Percentiles rank a stretch among this genome's conserved stretches.
phyloP scores from a whole-genome alignment of 305 asterid genomes.

The Fraxinus platypoda region DNA sequence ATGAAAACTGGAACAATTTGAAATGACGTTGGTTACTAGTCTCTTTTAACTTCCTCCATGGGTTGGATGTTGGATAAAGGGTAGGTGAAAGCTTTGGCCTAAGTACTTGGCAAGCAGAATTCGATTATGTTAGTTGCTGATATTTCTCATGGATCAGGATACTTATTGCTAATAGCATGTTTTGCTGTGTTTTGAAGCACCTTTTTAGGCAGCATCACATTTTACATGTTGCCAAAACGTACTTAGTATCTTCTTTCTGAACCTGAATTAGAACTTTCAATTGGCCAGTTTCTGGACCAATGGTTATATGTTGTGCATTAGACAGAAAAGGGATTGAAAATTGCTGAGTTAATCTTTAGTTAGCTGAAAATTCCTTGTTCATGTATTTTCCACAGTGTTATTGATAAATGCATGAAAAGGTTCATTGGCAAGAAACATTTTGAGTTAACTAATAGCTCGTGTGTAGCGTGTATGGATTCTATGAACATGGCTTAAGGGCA shows the following conservation, averaged over 20 bases:
- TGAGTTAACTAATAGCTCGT: background rate
- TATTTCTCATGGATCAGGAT: background rate
- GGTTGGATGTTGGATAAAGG: background rate
- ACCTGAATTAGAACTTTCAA: background rate
- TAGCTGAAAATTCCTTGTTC: background rate
- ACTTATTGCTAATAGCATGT: background rate
- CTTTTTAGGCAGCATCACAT: background rate
- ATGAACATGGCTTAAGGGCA: background rate
- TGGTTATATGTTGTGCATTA: background rate
- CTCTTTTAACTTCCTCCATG: background rate
- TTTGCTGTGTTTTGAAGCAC: background rate
- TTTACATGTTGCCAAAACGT: background rate
- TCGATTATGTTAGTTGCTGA: background rate
- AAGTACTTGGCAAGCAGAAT: background rate
- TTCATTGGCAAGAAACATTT: background rate
- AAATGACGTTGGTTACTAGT: background rate
- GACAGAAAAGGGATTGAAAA: background rate
- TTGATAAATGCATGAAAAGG: background rate
- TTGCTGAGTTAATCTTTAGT: background rate
- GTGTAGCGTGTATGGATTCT: background rate
- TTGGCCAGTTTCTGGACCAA: background rate
- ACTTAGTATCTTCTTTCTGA: background rate
- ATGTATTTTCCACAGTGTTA: background rate
- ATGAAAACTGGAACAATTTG: background rate
- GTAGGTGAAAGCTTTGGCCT: background rate